Base-by-base conservation (phyloP, 2,329 filamentous ascomycete species). In the Epichloe aotearoae region DNA sequence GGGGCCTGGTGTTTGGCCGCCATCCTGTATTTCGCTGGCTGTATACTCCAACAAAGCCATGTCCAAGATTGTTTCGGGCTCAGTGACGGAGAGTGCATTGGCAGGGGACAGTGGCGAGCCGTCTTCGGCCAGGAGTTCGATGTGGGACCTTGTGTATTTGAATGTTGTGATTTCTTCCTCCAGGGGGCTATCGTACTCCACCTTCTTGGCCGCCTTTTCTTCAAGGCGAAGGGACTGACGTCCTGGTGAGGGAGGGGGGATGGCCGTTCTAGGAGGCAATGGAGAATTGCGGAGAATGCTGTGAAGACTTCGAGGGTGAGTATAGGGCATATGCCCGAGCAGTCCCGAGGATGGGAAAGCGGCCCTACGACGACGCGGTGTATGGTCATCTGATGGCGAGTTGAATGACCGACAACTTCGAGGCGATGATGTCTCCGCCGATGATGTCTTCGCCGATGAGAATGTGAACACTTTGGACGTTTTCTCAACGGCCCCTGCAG, bases 251-350 rank as follows among this genome's bases (percentile, higher is more conserved):
- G 69, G 64, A 1, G 77, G 75, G 8, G 23, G 75, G 34, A 68
- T 66, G 3, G 74, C 69, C 19, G 66, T 75, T 3, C 69, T 64
- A 1, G 77, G 75, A 19, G 79, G 77, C 6, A 83, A 69, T 17
- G 80, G 80, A 4, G 80, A 84, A 68, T 84, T 84, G 49, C 80
- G 76, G 20, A 84, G 72, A 58, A 84, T 84, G 63, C 79, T 82
- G 61, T 77, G 80, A 10, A 83, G 72, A 41, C 71, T 69, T 51
- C 73, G 73, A 36, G 80, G 75, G 54, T 79, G 79, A 2, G 69
- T 75, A 58, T 84, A 83, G 2, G 80, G 80, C 15, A 51, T 52
- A 11, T 46, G 46, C 12, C 39, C 8, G 34, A 19, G 20, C 12
- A 33, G 17, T 14, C 20, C 15, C 10, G 47, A 12, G 8, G 20